phyloP scores from a whole-genome alignment of 257 asterid species.

The Nicotiana sylvestris region DNA sequence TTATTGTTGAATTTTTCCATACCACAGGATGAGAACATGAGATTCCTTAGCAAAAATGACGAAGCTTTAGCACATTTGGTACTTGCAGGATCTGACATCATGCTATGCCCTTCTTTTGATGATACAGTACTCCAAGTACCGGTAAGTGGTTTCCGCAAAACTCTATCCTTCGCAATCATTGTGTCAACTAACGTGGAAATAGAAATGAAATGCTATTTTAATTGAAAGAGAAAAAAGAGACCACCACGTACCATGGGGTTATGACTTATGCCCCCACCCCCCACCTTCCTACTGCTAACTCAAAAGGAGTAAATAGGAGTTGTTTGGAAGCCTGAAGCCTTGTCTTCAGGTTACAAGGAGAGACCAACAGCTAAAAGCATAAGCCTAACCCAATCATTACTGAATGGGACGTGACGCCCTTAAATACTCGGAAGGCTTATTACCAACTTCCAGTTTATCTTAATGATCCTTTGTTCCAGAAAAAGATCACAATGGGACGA shows the following conservation, averaged over 20 bases:
- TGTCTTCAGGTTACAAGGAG: slow-evolving; percentile 3
- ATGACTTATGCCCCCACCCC: not conserved
- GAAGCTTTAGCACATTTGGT: slow-evolving; percentile 61
- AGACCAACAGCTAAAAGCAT: not conserved
- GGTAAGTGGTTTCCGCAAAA: slow-evolving; percentile 31
- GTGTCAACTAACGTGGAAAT: not conserved
- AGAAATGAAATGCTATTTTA: not conserved
- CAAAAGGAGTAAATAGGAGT: not conserved
- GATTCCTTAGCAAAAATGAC: slow-evolving; percentile 49
- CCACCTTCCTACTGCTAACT: not conserved
- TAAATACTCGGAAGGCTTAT: not conserved
- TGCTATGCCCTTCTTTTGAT: slow-evolving; percentile 63
- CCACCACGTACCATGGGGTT: not conserved
- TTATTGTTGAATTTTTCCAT: not conserved
- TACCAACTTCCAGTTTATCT: not conserved
- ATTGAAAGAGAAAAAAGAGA: not conserved
- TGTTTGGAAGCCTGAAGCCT: not conserved
- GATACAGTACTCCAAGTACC: slow-evolving; percentile 67
- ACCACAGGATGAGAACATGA: slow-evolving; percentile 51
- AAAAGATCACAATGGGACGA: not conserved
- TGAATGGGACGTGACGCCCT: not conserved
- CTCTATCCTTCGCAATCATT: slow-evolving; percentile 8
- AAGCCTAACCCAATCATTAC: not conserved
- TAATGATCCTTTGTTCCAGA: not conserved
- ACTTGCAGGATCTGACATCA: slow-evolving; percentile 68